Percentiles rank a stretch among this genome's conserved stretches.
Conservation (phyloP, 805 yeast genomes). For the Kluyveromyces starmeri region DNA sequence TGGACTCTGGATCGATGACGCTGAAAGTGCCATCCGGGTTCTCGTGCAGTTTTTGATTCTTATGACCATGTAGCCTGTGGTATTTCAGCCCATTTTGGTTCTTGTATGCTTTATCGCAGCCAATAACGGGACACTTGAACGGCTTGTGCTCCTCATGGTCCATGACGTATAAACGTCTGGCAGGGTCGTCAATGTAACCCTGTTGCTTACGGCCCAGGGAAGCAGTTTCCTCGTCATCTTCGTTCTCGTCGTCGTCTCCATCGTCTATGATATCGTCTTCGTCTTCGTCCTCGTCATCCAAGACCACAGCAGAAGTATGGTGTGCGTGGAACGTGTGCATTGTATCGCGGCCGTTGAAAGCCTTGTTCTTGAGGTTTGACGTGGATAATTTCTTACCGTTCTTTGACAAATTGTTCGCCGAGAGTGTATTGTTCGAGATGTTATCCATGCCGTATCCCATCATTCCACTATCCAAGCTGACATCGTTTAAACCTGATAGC, state of each 20-base stretch:
- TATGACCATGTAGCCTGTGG: constrained; percentile 94
- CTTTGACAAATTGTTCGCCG: constrained; percentile 2
- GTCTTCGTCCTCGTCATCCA: constrained; percentile 1
- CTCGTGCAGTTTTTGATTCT: constrained; percentile 82
- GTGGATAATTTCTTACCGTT: background rate
- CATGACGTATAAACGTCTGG: constrained; percentile 84
- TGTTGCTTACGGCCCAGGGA: constrained; percentile 26
- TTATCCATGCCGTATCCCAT: constrained; percentile 35
- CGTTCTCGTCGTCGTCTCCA: constrained; percentile 19
- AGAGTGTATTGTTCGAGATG: background rate
- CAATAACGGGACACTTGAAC: constrained; percentile 94
- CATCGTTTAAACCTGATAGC: constrained; percentile 6
- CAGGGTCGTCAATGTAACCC: constrained; percentile 93
- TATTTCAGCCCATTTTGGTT: constrained; percentile 96
- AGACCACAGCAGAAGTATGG: constrained; percentile 1
- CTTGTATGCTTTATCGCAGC: constrained; percentile 95
- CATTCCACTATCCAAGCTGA: constrained; percentile 37
- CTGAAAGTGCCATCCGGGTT: constrained; percentile 91
- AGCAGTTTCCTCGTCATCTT: constrained; percentile 7
- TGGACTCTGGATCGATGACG: constrained; percentile 84
- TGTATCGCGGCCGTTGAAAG: background rate
- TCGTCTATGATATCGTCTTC: constrained; percentile 8
- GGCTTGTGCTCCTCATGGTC: constrained; percentile 92
- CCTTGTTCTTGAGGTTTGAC: constrained; percentile 1
- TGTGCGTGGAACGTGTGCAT: background rate